A percentile compares a stretch with the other conserved stretches of the same genome.
Conservation (phyloP, 2,329 filamentous ascomycete genomes). For the Aureobasidium leucospermi region DNA sequence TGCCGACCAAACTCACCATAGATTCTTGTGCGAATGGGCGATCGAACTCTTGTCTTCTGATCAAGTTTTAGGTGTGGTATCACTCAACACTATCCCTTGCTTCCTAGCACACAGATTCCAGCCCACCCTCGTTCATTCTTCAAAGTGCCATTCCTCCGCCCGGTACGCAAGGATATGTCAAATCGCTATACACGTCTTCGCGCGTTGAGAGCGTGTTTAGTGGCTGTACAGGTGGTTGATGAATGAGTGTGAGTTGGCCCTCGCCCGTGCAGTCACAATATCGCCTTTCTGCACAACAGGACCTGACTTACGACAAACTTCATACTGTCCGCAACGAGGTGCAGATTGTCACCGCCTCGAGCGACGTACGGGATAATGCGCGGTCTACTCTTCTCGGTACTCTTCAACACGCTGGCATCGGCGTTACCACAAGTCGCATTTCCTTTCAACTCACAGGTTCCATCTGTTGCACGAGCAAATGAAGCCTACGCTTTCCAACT, state of each 20-base stretch:
- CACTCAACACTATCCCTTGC: background rate
- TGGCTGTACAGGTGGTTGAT: background rate
- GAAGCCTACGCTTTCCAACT: conserved; percentile 65
- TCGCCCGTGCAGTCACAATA: background rate
- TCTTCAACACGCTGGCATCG: background rate
- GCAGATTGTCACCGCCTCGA: background rate
- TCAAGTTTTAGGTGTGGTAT: background rate
- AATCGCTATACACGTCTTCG: conserved; percentile 8
- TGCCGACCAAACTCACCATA: too few relatives aligned
- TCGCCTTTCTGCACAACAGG: background rate
- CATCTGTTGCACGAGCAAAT: conserved; percentile 65
- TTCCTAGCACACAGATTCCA: conserved; percentile 1
- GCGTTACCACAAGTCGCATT: conserved; percentile 44
- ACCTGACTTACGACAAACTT: background rate
- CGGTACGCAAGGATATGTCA: conserved; percentile 3
- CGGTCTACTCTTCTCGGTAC: background rate
- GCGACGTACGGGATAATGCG: background rate
- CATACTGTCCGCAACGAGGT: background rate
- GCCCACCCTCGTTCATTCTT: conserved; percentile 10
- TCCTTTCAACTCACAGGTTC: conserved; percentile 78
- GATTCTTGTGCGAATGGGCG: background rate
- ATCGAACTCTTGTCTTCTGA: too few relatives aligned
- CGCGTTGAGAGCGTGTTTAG: conserved; percentile 2
- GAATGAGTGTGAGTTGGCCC: background rate
- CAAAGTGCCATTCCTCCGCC: conserved; percentile 4